phyloP scores from a whole-genome alignment of 169 alveolate species.

The Eimeria sp. region DNA sequence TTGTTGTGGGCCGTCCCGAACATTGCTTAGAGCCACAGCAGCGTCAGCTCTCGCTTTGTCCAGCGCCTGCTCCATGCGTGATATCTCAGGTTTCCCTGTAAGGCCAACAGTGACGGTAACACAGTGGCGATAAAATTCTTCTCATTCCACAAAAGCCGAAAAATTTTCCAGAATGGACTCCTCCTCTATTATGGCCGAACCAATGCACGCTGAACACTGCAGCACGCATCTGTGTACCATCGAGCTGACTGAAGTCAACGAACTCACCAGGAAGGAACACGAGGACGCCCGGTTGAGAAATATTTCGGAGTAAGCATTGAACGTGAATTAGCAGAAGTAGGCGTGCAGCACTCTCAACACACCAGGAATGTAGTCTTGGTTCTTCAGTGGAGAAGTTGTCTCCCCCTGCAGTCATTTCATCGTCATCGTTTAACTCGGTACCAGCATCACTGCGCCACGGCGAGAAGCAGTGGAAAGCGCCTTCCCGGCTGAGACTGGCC shows the following conservation, averaged over 20 bases:
- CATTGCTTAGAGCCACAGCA: background rate
- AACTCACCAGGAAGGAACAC: constrained; percentile 57
- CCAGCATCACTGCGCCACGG: background rate
- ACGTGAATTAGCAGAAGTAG: constrained; percentile 46
- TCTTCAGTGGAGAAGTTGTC: background rate
- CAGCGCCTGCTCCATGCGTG: constrained; percentile 35
- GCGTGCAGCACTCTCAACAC: constrained; percentile 29
- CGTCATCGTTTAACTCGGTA: background rate
- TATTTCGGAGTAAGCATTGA: constrained; percentile 48
- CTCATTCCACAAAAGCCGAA: background rate
- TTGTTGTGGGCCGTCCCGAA: background rate
- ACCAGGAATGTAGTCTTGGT: constrained; percentile 4
- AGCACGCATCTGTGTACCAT: background rate
- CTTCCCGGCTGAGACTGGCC: background rate
- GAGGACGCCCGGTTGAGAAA: constrained; percentile 47
- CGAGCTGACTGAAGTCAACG: background rate
- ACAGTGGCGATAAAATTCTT: background rate
- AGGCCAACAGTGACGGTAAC: background rate
- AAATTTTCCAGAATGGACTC: background rate
- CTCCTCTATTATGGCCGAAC: background rate
- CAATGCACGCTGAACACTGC: too few relatives aligned
- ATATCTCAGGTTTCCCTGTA: constrained; percentile 63
- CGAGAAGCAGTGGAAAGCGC: background rate
- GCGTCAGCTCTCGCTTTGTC: constrained; percentile 34
- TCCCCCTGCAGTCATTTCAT: background rate